Base-by-base conservation (phyloP, 2,329 filamentous ascomycete species). In the Cordyceps farinosa region DNA sequence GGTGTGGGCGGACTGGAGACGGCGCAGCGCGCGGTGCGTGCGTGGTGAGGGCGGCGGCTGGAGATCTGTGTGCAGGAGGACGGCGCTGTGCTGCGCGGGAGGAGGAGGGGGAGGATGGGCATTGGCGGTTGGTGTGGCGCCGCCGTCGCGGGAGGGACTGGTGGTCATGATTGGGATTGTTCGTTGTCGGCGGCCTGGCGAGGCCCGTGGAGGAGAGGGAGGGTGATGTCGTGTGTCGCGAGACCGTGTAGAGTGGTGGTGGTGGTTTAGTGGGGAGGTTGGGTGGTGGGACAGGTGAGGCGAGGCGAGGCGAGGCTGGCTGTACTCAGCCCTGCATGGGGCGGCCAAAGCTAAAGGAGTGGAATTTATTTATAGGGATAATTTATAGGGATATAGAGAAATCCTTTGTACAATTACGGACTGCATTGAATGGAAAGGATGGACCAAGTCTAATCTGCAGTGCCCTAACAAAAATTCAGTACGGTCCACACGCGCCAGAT, bases 1-100 rank as follows among this genome's bases (percentile, higher is more conserved):
- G 75, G 84, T 80, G 78, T 92, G 89, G 57, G 90, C 89, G 38
- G 90, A 92, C 75, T 92, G 89, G 36, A 91, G 85, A 72, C 89
- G 88, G 68, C 90, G 85, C 65, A 92, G 80, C 53, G 85, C 83
- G 70, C 89, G 85, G 72, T 87, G 85, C 32, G 86, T 86, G 66
- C 86, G 83, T 50, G 87, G 87, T 34, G 87, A 87, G 30, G 85
- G 81, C 65, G 86, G 82, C 54, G 82, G 74, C 69, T 84, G 80
- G 61, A 84, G 77, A 66, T 84, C 78, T 45, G 79, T 75, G 44
- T 75, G 72, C 22, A 22, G 22, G 63, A 77, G 64, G 45, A 64
- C 61, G 29, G 62, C 45, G 62, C 17, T 64, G 56, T 57, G 56
- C 22, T 53, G 56, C 3, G 44, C 22, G 22, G 22, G 22, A 22